A percentile compares a stretch with the other conserved stretches of the same genome.
Evolutionary conservation across 345 rosid species (phyloP).

Genomic region (Moringa oleifera): DNA sequence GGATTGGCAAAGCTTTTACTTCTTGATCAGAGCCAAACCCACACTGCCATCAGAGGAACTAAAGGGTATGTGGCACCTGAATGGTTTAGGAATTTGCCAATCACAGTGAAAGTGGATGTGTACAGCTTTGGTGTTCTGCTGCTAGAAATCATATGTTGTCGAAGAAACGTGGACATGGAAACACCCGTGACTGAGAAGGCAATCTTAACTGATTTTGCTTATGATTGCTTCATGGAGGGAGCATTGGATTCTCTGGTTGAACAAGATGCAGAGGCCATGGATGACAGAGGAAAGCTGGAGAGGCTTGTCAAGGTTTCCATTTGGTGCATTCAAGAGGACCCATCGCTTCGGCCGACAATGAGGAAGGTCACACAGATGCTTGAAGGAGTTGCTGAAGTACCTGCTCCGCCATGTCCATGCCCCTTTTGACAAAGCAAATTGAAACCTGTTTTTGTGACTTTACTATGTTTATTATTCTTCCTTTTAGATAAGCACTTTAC

Average conservation of each 20-base stretch:
- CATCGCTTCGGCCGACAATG: background rate
- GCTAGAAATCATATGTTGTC: conserved; percentile 23
- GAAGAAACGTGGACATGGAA: conserved; percentile 10
- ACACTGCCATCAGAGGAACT: conserved; percentile 30
- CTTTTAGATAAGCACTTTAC: no score
- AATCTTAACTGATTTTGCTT: background rate
- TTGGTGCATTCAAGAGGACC: background rate
- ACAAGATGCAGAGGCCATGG: conserved; percentile 15
- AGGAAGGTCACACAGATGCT: background rate
- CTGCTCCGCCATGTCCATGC: background rate
- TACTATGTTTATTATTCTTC: no score
- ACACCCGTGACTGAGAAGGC: background rate
- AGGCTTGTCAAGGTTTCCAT: conserved; percentile 22
- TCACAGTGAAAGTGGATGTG: conserved; percentile 20
- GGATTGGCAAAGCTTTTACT: conserved; percentile 44
- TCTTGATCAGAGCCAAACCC: conserved; percentile 39
- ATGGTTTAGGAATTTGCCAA: conserved; percentile 38
- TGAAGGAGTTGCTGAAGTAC: background rate
- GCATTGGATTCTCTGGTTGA: conserved; percentile 5
- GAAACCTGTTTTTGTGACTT: no score
- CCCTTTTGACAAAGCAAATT: no score
- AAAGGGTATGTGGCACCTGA: conserved; percentile 43
- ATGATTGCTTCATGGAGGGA: conserved; percentile 13
- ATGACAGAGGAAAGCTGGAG: conserved; percentile 14
- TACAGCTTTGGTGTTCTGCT: conserved; percentile 23